Base-by-base conservation (phyloP, 495 filamentous ascomycete genomes). In the Corynascus novoguineensis region DNA sequence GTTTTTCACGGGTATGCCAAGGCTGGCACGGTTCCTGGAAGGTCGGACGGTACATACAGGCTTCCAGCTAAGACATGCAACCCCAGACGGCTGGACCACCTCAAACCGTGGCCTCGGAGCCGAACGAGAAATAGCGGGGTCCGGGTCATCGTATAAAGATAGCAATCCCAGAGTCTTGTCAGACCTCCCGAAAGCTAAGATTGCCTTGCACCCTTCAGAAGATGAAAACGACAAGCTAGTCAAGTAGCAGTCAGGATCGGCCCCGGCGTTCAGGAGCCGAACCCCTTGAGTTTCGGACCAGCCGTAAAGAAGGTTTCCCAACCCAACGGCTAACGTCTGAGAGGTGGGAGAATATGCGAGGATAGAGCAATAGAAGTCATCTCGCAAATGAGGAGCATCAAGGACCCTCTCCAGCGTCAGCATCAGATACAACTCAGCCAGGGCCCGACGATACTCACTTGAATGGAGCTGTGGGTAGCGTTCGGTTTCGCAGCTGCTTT, bases 341-440 rank as follows among this genome's bases (percentile, higher is more conserved):
- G 80, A 78, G 8, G 79, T 85, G 22, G 76, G 70, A 1, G 85
- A 95, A 68, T 97, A 97, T 7, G 93, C 90, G 48, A 98, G 78
- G 8, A 90, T 79, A 0, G 92, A 91, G 71, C 91, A 97, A 67
- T 98, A 98, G 63, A 90, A 98, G 69, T 98, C 95, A 68, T 98
- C 93, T 27, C 89, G 81, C 45, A 97, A 78, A 24, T 81, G 80
- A 1, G 92, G 92, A 4, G 93, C 93, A 73, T 96, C 90, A 14
- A 98, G 74, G 4, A 96, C 90, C 70, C 76, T 78, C 38, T 65
- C 76, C 14, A 57, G 45, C 9, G 61, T 61, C 34, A 61, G 63
- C 34, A 19, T 22, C 34, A 27, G 53, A 45, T 11, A 24, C 54
- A 4, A 52, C 22, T 24, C 9, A 41, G 42, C 19, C 14, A 24